Evolutionary conservation across 2,329 filamentous ascomycete species (phyloP), one percentile per base, ranked within the genome.

Genomic region (Trichoderma harzianum): DNA sequence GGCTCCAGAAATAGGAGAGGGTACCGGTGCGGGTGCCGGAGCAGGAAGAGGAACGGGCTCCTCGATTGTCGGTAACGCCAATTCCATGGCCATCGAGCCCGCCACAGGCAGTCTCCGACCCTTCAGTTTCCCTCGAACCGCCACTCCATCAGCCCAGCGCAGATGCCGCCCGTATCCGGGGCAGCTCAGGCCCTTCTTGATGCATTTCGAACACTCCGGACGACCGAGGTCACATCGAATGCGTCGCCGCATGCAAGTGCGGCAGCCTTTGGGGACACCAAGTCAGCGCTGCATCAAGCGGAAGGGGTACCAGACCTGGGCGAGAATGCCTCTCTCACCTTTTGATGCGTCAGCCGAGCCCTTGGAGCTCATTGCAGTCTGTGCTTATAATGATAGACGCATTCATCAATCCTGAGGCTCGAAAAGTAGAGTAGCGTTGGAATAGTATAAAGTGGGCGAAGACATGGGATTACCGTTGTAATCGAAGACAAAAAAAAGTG

Each of bases 61-160:
- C 5, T 71, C 60, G 21, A 43, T 16, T n/a, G 47, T 36, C 43
- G 57, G 57, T 10, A 61, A 30, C 39, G 55, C 28, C 67, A 69
- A 28, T 10, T 60, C 55, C 57, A 69, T 36, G 7, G 67, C 39
- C 67, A 69, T n/a, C 10, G 67, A 62, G 39, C 67, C 67, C 26
- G 70, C 36, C 36, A 77, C 61, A 53, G 75, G 76, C 43, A 76
- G 32, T 43, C 68, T 71, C 36, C 68, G 74, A 11, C 75, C 74
- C 55, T 75, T 77, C 61, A 76, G 55, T 60, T 74, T 76, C n/a
- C 78, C 78, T 18, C 77, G 75, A 11, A 78, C 71, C 3, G 77
- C 77, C 7, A 76, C 77, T 7, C 78, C 78, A 47, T 76, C 76
- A 7, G 77, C 77, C 78, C 78, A 79, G 69, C 78, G 74, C 11